Conservation (phyloP, 1,284 basidiomycete species). For the Meira miltonrushii region DNA sequence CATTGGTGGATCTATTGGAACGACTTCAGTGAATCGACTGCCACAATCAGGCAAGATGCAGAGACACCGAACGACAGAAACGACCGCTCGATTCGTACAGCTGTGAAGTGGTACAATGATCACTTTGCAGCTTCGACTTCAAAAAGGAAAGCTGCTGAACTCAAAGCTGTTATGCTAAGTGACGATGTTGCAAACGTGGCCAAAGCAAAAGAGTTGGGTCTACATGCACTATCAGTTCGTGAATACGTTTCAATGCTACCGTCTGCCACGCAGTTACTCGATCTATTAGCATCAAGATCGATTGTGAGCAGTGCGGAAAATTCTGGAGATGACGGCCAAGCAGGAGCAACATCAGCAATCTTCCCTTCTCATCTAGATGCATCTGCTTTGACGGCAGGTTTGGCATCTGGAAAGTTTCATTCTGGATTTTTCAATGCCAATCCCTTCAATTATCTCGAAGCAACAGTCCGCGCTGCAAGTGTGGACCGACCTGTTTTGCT, state of each 20-base stretch:
- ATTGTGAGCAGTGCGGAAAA: constrained; percentile 13
- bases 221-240: constrained; percentile 40
- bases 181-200: constrained; percentile 82
- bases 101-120: constrained; percentile 40
- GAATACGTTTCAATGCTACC: constrained; percentile 47
- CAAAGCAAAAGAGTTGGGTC: constrained; percentile 54
- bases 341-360: constrained; percentile 18
- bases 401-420: constrained; percentile 76
- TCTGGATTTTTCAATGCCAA: constrained; percentile 95
- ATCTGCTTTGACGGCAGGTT: constrained; percentile 69
- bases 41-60: constrained; percentile 27
- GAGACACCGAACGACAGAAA: constrained; percentile 50
- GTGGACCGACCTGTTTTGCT: constrained; percentile 77
- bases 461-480: constrained; percentile 69
- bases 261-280: constrained; percentile 38
- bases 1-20: constrained; percentile 17
- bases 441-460: constrained; percentile 89
- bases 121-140: constrained; percentile 23
- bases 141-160: constrained; percentile 22
- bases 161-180: constrained; percentile 54
- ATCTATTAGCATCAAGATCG: constrained; percentile 42
- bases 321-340: constrained; percentile 22
- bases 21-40: constrained; percentile 20
- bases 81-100: constrained; percentile 45
- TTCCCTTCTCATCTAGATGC: constrained; percentile 70